Percentiles rank a stretch among this genome's conserved stretches.
Conservation (phyloP, 345 rosid genomes). For the Citrus mangshanensis region DNA sequence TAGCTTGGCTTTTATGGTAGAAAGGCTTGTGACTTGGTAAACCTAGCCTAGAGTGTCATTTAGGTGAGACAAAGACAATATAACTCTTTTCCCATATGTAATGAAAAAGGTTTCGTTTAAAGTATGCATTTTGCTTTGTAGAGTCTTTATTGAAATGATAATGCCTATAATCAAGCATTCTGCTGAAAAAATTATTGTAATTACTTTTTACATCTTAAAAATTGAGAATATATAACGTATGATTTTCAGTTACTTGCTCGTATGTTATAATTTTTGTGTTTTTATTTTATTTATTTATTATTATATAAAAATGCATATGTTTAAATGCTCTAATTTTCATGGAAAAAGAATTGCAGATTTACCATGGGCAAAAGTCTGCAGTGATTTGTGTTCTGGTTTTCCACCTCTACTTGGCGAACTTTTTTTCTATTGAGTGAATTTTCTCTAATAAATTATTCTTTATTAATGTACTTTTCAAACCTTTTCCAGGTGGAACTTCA, state of each 20-base stretch:
- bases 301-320: neutral
- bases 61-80: neutral
- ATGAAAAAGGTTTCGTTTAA: neutral
- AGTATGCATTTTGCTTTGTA: neutral
- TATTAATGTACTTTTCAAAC: slow-evolving; percentile 18
- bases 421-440: neutral
- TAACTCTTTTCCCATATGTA: neutral
- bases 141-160: neutral
- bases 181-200: neutral
- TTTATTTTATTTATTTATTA: no score
- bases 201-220: neutral
- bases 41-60: neutral
- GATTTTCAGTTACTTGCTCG: neutral
- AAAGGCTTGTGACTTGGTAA: neutral
- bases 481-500: slow-evolving; percentile 62
- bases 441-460: slow-evolving; percentile 7
- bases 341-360: neutral
- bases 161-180: neutral
- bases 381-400: neutral
- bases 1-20: neutral
- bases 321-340: neutral
- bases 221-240: neutral
- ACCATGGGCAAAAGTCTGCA: neutral
- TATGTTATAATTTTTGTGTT: neutral
- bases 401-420: neutral